Evolutionary conservation across 164 flowering plant genomes (phyloP), one percentile per base, ranked within the genome.

Genomic region (Umbilicus rupestris): DNA sequence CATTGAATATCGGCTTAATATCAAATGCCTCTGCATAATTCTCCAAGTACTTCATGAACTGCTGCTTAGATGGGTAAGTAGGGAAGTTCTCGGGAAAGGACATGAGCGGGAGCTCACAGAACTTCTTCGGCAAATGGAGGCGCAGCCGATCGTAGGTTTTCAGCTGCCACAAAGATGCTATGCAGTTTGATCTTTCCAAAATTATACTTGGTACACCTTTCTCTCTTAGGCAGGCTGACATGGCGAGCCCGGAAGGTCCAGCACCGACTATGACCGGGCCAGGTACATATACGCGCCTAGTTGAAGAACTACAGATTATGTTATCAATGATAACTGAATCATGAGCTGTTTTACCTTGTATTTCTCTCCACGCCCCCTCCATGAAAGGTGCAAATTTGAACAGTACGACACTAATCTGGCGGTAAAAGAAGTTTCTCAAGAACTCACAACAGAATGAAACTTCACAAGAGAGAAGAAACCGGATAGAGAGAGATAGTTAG

Each of bases 241-340:
- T 75, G 0, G 90, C 88, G 0, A 87, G 79, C 1, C 93, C 93
- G 0, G 93, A 87, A 1, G 93, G 93, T 3, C 93, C 93, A 0
- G 93, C 90, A 0, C 93, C 93, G 9, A 87, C 87, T 17, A 87
- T 87, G 22, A 87, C 72, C 8, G 91, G 84, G 0, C 88, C 88
- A 7, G 70, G 71, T 2, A 85, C 78, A 17, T 33, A 69, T 1
- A 71, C 71, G 8, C 58, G 58, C 58, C 58, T 52, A 9, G 58
- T 17, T 52, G 58, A 24, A 52, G 58, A 52, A 42, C n/a, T n/a
- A n/a, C 78, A 60, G 7, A 77, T 57, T 24, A 19, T 30, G 17
- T 42, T 42, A 16, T 42, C 15, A 20, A 58, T 60, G 65, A 68
- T 65, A 16, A 71, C 19, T 9, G 82, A 81, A 71, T 84, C 88